Percentiles rank a stretch among this genome's conserved stretches.
These are phyloP conservation scores for Parastagonospora nodorum DNA, from an alignment of 2,329 filamentous ascomycete species.

Conservation along the genomic window DNA sequence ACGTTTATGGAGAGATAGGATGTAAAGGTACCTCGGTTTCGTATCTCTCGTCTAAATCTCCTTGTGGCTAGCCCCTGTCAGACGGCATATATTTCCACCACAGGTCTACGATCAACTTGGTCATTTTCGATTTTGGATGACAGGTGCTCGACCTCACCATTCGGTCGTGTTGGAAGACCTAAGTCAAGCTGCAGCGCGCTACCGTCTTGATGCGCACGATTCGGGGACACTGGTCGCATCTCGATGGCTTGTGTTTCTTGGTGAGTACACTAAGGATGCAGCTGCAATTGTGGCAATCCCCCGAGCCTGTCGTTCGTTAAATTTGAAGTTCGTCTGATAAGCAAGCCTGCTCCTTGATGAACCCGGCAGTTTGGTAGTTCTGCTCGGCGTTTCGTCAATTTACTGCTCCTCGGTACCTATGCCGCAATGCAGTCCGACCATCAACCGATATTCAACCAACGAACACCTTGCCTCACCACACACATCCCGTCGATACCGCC, in stretches of 20 bases:
- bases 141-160: slow-evolving; percentile 15
- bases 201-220: slow-evolving; percentile 14
- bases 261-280: slow-evolving; percentile 13
- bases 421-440: slow-evolving; percentile 27
- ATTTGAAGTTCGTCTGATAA: slow-evolving; percentile 37
- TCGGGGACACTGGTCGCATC: slow-evolving; percentile 14
- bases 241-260: slow-evolving; percentile 11
- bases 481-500: slow-evolving; percentile 5
- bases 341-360: slow-evolving; percentile 27
- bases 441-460: slow-evolving; percentile 24
- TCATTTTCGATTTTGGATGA: slow-evolving; percentile 9
- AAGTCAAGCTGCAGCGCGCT: slow-evolving; percentile 16
- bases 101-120: slow-evolving; percentile 16
- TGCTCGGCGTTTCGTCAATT: slow-evolving; percentile 33
- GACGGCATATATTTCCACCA: slow-evolving; percentile 10
- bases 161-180: slow-evolving; percentile 15
- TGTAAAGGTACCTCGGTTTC: slow-evolving; percentile 4
- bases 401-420: slow-evolving; percentile 33
- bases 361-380: slow-evolving; percentile 34
- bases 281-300: slow-evolving; percentile 12
- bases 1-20: slow-evolving; percentile 24
- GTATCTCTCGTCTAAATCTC: slow-evolving; percentile 14
- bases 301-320: slow-evolving; percentile 20
- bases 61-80: slow-evolving; percentile 21
- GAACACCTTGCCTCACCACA: slow-evolving; percentile 8